Evolutionary conservation across 2,329 filamentous ascomycete species (phyloP), one percentile per base, ranked within the genome.

Genomic region (Ascosphaera acerosa): DNA sequence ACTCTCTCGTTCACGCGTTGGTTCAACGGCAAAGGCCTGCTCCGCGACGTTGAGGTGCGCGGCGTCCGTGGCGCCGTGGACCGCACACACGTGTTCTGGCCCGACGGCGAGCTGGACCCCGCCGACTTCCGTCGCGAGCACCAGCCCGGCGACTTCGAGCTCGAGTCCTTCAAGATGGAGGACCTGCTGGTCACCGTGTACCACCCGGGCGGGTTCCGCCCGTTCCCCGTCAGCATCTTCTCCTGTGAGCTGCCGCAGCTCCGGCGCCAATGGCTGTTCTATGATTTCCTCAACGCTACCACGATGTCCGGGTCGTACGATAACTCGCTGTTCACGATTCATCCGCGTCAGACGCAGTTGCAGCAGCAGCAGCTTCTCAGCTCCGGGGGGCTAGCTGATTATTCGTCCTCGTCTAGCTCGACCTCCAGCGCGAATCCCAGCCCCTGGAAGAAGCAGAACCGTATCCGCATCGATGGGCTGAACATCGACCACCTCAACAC

Each of bases 1-100:
- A 94, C 84, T 0, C 52, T 97, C 16, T 97, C 87, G 0, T 94
- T 97, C 42, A 64, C 81, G n/a, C 94, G 92, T 48, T 97, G 87
- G 87, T 89, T 90, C 68, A 94, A 91, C 42, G 84, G 87, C 15
- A 92, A 84, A 50, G 87, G 87, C 0, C 62, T 89, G 4, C 58
- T 97, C 6, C 73, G 77, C 42, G 78, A 94, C 46, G 87, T 97
- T 26, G 81, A 92, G 46, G 73, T 97, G 32, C 87, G 81, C 45
- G 87, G 87, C 3, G 76, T 97, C 18, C 68, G 87, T 36, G 87
- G 87, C 15, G 78, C 94, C 4, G 64, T 97, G 28, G 87, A 97
- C 51, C 68, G 87, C 35, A 91, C 81, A 1, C 75, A 70, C 29
- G 76, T 97, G 2, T 57, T 61, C 34, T 87, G 77, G 64, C 59